Base-by-base conservation (phyloP, 768 basidiomycete genomes). In the Lentinula aciculospora region DNA sequence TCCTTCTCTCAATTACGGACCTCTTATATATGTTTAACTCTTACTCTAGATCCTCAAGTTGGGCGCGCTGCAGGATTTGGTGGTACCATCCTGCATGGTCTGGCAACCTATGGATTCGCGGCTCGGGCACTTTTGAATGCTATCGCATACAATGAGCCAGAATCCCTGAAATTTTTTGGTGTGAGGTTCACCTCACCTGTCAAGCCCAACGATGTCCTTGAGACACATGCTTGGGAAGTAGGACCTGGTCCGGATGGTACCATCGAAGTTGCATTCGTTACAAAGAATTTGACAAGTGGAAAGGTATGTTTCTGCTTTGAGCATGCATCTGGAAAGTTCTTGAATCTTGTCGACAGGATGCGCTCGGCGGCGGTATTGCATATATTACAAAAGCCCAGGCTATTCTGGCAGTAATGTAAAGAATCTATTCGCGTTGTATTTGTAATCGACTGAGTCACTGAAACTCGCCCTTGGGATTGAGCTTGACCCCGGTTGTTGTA, bases 151-250 rank as follows among this genome's bases (percentile, higher is more conserved):
- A 79, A 80, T 42, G 82, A 89, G 62, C 79, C 86, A 3, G 74
- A 74, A 4, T 74, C 85, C 1, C 73, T 95, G 59, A 83, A 78
- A 60, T 76, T 83, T 62, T 87, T 89, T 65, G 85, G 86, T 13
- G 85, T 78, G 34, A 77, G 88, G 25, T 95, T 95, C 75, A 92
- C 90, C 0, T 77, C 88, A 2, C 92, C 92, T 27, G 90, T 94
- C 12, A 85, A 81, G 69, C 92, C 91, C 6, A 92, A 92, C 0
- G 89, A 93, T 67, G 81, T 77, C 36, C 76, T 93, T 23, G 87
- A 93, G 78, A 92, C 88, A 12, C 75, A 77, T 47, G 80, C 84
- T 36, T 93, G 91, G 91, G 88, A 89, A 64, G 77, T 92, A 5
- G 88, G 88, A 3, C 69, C 76, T 25, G 85, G 84, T 25, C 83